Conservation (phyloP, 1,284 basidiomycete species). For the Volvariella surrecta region DNA sequence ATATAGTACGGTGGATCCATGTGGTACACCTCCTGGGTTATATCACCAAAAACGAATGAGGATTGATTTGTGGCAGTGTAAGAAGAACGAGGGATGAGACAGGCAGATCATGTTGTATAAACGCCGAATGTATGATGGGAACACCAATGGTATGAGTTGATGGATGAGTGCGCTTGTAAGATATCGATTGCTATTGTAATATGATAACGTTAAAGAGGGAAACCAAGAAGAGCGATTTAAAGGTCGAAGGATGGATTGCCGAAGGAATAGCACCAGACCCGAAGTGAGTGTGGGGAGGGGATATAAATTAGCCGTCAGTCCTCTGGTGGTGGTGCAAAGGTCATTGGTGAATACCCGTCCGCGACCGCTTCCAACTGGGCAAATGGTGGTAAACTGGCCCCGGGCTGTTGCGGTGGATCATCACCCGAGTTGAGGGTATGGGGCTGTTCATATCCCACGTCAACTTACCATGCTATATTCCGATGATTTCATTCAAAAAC, state of each 20-base stretch:
- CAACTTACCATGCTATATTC: constrained; percentile 17
- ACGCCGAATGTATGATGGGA: background rate
- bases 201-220: background rate
- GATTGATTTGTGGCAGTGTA: background rate
- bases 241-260: background rate
- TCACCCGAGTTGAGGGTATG: too few relatives aligned
- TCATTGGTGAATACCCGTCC: constrained; percentile 55
- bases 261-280: constrained; percentile 6
- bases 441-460: too few relatives aligned
- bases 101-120: background rate
- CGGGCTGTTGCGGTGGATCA: constrained; percentile 20
- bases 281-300: background rate
- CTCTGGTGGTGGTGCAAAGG: constrained; percentile 42
- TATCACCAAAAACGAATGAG: background rate
- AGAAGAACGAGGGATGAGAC: background rate
- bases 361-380: constrained; percentile 75
- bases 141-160: too few relatives aligned
- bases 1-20: background rate
- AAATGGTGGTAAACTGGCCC: constrained; percentile 62
- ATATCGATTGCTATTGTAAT: background rate
- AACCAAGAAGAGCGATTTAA: constrained; percentile 9
- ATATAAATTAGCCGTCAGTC: constrained; percentile 1
- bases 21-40: constrained; percentile 1
- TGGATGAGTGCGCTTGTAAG: too few relatives aligned
- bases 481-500: constrained; percentile 31